phyloP scores from a whole-genome alignment of 345 rosid genomes.

The Boechera stricta region DNA sequence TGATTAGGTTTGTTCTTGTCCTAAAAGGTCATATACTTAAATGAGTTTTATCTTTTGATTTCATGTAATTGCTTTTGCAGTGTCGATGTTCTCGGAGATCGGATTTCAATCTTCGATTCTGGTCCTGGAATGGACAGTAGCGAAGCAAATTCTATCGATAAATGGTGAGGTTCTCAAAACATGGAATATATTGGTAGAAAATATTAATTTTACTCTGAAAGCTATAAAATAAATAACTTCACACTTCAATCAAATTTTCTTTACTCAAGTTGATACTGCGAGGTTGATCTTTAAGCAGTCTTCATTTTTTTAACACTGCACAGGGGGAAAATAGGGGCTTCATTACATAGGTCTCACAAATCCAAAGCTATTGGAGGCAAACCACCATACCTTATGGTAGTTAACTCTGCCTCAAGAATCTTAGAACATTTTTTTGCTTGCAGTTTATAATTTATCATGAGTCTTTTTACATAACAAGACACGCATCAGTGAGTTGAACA shows the following conservation, averaged over 20 bases:
- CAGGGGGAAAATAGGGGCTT: constrained; percentile 85
- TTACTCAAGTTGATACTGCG: not conserved
- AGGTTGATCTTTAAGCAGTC: not conserved
- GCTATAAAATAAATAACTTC: not conserved
- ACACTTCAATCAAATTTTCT: not conserved
- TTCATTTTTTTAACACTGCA: constrained; percentile 24
- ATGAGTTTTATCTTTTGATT: constrained; percentile 1
- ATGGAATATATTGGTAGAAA: not conserved
- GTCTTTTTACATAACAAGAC: not conserved
- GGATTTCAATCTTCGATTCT: constrained; percentile 67
- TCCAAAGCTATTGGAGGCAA: constrained; percentile 57
- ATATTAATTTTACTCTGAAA: not conserved
- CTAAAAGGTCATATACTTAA: not conserved
- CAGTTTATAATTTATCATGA: not conserved
- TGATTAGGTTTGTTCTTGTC: constrained; percentile 57
- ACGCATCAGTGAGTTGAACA: not conserved
- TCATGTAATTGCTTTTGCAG: constrained; percentile 46
- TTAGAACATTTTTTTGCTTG: not conserved
- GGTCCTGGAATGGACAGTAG: constrained; percentile 77
- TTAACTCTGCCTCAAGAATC: constrained; percentile 6
- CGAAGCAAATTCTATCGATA: constrained; percentile 52
- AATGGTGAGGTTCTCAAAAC: constrained; percentile 54
- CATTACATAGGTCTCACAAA: constrained; percentile 60
- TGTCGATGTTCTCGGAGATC: constrained; percentile 53
- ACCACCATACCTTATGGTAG: constrained; percentile 75